phyloP scores from a whole-genome alignment of 2,329 filamentous ascomycete species.

The Mollisia scopiformis region DNA sequence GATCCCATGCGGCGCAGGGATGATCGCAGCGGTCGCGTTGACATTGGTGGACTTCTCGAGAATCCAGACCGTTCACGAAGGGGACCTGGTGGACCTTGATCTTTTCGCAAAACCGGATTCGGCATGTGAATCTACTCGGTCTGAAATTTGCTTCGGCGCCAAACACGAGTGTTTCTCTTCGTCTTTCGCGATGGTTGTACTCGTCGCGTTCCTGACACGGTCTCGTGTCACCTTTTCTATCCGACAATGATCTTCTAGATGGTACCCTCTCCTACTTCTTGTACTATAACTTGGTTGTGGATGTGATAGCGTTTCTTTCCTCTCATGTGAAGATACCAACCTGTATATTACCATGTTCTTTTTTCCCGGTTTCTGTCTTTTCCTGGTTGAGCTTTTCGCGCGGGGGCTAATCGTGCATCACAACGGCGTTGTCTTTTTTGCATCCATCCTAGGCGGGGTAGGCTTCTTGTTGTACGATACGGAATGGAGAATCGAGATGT shows the following conservation, averaged over 20 bases:
- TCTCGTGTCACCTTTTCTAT: not conserved
- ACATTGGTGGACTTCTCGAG: constrained; percentile 65
- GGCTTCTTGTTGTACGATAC: constrained; percentile 13
- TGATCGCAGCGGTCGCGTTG: constrained; percentile 56
- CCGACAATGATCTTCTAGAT: constrained; percentile 3
- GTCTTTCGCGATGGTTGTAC: not conserved
- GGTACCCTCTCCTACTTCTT: constrained; percentile 21
- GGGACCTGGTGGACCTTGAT: constrained; percentile 15
- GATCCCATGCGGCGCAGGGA: constrained; percentile 44
- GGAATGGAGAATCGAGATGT: not conserved
- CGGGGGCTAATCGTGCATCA: constrained; percentile 16
- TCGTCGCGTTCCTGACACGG: not conserved
- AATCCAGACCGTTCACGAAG: constrained; percentile 47
- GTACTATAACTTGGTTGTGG: constrained; percentile 24
- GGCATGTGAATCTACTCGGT: not conserved
- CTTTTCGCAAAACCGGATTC: not conserved
- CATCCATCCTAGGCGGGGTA: constrained; percentile 10
- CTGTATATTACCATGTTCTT: constrained; percentile 27
- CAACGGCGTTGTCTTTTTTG: constrained; percentile 13
- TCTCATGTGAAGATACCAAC: constrained; percentile 29
- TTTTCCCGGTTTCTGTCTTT: constrained; percentile 9
- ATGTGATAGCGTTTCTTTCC: constrained; percentile 17
- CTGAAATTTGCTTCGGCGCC: not conserved
- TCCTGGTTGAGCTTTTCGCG: constrained; percentile 10
- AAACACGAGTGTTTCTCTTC: not conserved